A percentile compares a stretch with the other conserved stretches of the same genome.
These are phyloP conservation scores for Dipodascus geniculatus DNA, from an alignment of 805 yeast species.

Conservation along the genomic window DNA sequence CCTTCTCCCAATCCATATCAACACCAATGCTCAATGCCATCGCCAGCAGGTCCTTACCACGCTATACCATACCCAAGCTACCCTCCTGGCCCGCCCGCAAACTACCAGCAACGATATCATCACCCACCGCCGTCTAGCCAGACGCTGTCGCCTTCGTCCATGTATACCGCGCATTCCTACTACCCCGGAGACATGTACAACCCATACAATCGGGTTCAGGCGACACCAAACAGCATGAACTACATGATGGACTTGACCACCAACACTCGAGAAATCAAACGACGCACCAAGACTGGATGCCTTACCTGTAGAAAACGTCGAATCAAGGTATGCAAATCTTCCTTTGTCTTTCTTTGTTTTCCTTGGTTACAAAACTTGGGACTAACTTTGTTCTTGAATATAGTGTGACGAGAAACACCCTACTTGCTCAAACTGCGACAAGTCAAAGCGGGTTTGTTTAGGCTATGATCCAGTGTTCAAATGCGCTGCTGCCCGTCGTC, in stretches of 20 bases:
- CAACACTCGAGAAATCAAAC: constrained; percentile 25
- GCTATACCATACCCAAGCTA: background rate
- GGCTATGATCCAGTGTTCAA: constrained; percentile 42
- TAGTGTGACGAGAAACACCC: constrained; percentile 64
- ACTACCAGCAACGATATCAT: background rate
- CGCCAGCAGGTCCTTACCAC: too few species aligned
- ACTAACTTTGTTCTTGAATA: background rate
- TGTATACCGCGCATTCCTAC: background rate
- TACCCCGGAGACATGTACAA: background rate
- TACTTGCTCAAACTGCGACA: constrained; percentile 54
- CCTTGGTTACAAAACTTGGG: background rate
- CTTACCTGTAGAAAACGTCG: constrained; percentile 60
- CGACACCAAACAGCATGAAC: background rate
- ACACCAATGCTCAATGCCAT: too few species aligned
- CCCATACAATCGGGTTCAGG: background rate
- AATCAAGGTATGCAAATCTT: constrained; percentile 31
- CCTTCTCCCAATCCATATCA: background rate
- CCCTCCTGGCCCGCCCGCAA: background rate
- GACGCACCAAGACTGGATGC: constrained; percentile 67
- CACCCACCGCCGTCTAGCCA: too few species aligned
- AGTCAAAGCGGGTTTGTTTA: constrained; percentile 51
- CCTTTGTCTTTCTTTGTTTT: background rate
- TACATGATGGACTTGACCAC: background rate
- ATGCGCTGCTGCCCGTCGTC: constrained; percentile 9
- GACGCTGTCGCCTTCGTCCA: background rate